A percentile compares a stretch with the other conserved stretches of the same genome.
Evolutionary conservation across 2,329 filamentous ascomycete species (phyloP).

Genomic region (Arachnopeziza araneosa): DNA sequence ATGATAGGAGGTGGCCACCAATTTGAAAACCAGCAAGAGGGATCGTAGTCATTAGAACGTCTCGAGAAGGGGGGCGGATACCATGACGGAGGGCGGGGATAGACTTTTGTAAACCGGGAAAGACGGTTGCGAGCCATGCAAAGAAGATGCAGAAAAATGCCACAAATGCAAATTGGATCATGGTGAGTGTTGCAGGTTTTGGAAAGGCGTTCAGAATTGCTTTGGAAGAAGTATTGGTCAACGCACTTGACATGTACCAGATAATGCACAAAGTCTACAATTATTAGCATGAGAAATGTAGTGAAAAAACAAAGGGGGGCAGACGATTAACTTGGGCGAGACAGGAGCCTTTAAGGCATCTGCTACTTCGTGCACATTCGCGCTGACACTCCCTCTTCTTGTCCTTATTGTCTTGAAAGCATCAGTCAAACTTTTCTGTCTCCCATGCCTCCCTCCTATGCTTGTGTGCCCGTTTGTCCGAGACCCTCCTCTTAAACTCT

Average conservation of each 20-base stretch:
- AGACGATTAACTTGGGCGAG: conserved; percentile 81
- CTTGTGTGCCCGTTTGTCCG: conserved; percentile 22
- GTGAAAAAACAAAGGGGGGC: conserved; percentile 21
- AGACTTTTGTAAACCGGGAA: conserved; percentile 62
- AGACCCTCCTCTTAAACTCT: conserved; percentile 29
- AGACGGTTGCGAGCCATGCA: conserved; percentile 67
- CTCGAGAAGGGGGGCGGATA: conserved; percentile 72
- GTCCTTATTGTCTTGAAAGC: conserved; percentile 79
- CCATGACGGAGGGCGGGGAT: conserved; percentile 79
- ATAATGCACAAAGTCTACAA: conserved; percentile 72
- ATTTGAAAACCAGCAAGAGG: conserved; percentile 91
- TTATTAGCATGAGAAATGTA: conserved; percentile 24
- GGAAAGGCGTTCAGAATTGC: conserved; percentile 89
- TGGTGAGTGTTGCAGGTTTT: conserved; percentile 84
- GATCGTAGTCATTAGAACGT: conserved; percentile 82
- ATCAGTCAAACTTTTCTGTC: conserved; percentile 84
- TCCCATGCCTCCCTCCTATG: conserved; percentile 46
- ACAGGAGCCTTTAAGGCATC: conserved; percentile 86
- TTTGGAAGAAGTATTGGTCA: conserved; percentile 97
- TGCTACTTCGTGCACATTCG: conserved; percentile 89
- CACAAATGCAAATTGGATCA: conserved; percentile 91
- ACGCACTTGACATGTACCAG: conserved; percentile 93
- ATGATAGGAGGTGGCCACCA: conserved; percentile 86
- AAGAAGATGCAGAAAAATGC: conserved; percentile 79
- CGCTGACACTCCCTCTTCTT: conserved; percentile 78